Conservation (phyloP, 768 basidiomycete species). For the Pleurotus eryngii region DNA sequence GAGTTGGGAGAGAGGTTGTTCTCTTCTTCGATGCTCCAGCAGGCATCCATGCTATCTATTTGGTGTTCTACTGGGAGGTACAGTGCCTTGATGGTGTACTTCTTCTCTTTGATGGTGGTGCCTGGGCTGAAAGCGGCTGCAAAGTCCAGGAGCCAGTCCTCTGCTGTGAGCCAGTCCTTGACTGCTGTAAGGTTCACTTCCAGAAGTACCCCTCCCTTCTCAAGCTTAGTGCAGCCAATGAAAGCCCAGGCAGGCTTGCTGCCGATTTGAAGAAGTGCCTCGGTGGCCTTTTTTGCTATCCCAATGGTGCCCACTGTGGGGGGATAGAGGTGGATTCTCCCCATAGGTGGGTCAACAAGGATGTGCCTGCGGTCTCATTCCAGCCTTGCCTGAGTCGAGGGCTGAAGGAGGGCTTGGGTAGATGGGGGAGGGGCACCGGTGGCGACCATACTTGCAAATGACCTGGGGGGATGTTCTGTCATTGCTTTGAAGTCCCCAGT, state of each 20-base stretch:
- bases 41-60: too few relatives aligned
- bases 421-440: too few relatives aligned
- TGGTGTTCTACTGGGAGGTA: too few relatives aligned
- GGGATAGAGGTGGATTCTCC: not conserved
- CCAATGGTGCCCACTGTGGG: not conserved
- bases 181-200: not conserved
- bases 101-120: not conserved
- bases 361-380: too few relatives aligned
- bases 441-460: too few relatives aligned
- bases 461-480: too few relatives aligned
- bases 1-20: too few relatives aligned
- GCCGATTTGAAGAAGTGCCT: not conserved
- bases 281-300: not conserved
- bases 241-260: not conserved
- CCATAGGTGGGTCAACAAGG: not conserved
- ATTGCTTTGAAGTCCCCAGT: too few relatives aligned
- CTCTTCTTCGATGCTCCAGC: too few relatives aligned
- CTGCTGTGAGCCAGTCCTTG: not conserved
- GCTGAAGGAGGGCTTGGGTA: too few relatives aligned
- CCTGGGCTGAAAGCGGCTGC: not conserved
- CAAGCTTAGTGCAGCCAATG: not conserved
- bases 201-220: not conserved
- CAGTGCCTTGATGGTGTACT: not conserved
- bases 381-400: too few relatives aligned
- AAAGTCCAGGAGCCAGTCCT: not conserved